A percentile compares a stretch with the other conserved stretches of the same genome.
Conservation (phyloP, 2,329 filamentous ascomycete genomes). For the Thermoascus crustaceus region DNA sequence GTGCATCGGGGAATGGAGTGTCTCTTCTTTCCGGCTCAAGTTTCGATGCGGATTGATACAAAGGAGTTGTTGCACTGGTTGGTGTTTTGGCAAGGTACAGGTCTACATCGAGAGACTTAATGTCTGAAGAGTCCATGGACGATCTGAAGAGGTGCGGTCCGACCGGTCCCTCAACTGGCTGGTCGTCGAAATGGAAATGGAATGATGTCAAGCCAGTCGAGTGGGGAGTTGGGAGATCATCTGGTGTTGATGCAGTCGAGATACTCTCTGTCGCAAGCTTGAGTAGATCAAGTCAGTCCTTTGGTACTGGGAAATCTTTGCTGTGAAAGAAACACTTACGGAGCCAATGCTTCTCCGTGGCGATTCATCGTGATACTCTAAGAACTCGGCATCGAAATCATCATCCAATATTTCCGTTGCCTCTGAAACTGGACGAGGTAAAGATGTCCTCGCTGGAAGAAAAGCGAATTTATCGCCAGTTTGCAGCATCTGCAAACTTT, state of each 20-base stretch:
- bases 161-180: constrained; percentile 67
- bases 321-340: constrained; percentile 7
- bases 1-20: constrained; percentile 13
- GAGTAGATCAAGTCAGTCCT: background rate
- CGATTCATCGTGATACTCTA: constrained; percentile 13
- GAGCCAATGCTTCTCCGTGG: constrained; percentile 12
- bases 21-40: constrained; percentile 11
- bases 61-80: constrained; percentile 6
- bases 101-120: constrained; percentile 13
- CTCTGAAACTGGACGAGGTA: constrained; percentile 20
- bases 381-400: constrained; percentile 26
- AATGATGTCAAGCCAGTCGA: constrained; percentile 56
- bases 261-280: constrained; percentile 67
- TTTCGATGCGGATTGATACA: constrained; percentile 8
- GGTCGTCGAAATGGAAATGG: constrained; percentile 50
- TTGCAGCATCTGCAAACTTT: constrained; percentile 12
- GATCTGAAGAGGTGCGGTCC: constrained; percentile 81
- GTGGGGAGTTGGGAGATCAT: constrained; percentile 71
- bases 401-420: constrained; percentile 28
- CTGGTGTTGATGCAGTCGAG: constrained; percentile 79
- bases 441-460: constrained; percentile 9
- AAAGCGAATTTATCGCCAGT: constrained; percentile 12
- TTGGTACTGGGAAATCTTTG: background rate
- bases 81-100: constrained; percentile 12
- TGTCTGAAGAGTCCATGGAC: constrained; percentile 26